Conservation (phyloP, 306 rosid genomes). For the Neltuma alba region DNA sequence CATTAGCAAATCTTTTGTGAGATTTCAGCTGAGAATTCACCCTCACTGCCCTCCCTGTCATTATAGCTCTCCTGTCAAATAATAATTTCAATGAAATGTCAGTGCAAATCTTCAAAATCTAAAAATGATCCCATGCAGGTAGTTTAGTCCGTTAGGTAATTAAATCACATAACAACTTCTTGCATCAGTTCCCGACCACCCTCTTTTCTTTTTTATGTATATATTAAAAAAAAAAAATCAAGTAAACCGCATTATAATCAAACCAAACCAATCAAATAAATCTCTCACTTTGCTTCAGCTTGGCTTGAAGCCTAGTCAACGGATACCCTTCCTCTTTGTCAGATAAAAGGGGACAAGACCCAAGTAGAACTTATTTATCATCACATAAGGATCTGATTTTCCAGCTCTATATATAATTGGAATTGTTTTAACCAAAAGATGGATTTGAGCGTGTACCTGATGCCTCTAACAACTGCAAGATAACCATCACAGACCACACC, state of each 20-base stretch:
- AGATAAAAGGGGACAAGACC: background rate
- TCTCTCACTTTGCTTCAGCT: background rate
- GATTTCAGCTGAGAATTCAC: conserved; percentile 84
- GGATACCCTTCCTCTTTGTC: background rate
- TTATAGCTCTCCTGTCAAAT: conserved; percentile 76
- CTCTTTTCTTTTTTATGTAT: too few relatives aligned
- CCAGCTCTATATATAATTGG: background rate
- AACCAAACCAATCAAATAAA: background rate
- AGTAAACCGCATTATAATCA: background rate
- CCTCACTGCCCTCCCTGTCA: conserved; percentile 85
- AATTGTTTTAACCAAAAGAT: background rate
- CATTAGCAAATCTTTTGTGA: conserved; percentile 90
- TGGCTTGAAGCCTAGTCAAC: background rate
- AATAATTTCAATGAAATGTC: conserved; percentile 15
- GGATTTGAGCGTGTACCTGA: conserved; percentile 48
- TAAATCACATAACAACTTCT: background rate
- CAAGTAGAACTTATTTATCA: background rate
- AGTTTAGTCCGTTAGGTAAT: too few relatives aligned
- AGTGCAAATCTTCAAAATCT: background rate
- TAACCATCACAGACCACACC: conserved; percentile 96
- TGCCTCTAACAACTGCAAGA: conserved; percentile 90
- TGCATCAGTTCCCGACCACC: background rate
- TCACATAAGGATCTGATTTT: background rate
- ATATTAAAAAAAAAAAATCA: too few relatives aligned
- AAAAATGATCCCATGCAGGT: background rate